Percentiles rank a stretch among this genome's conserved stretches.
These are phyloP conservation scores for Paramarasmius palmivorus DNA, from an alignment of 1,284 basidiomycete species.

Conservation along the genomic window DNA sequence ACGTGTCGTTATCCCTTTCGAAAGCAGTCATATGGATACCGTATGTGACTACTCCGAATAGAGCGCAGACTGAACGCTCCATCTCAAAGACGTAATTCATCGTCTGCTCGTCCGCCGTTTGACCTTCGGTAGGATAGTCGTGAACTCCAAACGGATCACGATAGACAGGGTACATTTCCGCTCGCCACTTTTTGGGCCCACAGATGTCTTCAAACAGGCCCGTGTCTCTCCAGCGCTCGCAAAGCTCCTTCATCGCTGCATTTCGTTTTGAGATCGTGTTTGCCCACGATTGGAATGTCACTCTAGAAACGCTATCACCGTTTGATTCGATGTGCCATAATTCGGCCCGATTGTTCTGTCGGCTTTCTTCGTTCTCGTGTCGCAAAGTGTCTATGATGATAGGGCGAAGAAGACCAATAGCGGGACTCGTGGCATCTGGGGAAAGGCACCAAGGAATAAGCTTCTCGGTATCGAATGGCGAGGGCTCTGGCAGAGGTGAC, in stretches of 20 bases:
- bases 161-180: conserved; percentile 85
- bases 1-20: conserved; percentile 41
- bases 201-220: conserved; percentile 64
- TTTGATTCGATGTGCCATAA: conserved; percentile 42
- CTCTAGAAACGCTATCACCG: conserved; percentile 26
- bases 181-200: conserved; percentile 78
- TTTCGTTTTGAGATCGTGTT: conserved; percentile 59
- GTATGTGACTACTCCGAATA: conserved; percentile 91
- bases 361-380: conserved; percentile 44
- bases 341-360: conserved; percentile 27
- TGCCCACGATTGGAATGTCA: conserved; percentile 55
- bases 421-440: conserved; percentile 45
- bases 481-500: conserved; percentile 4
- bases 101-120: conserved; percentile 15
- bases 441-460: conserved; percentile 55
- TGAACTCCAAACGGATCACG: conserved; percentile 63
- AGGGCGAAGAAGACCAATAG: conserved; percentile 66
- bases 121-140: conserved; percentile 34
- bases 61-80: conserved; percentile 85
- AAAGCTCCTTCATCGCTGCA: conserved; percentile 58
- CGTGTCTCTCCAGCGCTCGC: conserved; percentile 69
- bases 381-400: conserved; percentile 53
- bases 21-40: conserved; percentile 85
- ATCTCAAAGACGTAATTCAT: conserved; percentile 82
- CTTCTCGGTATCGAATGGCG: conserved; percentile 32